Percentiles rank a stretch among this genome's conserved stretches.
phyloP scores from a whole-genome alignment of 73 alveolate genomes.

The Paramecium bursaria region DNA sequence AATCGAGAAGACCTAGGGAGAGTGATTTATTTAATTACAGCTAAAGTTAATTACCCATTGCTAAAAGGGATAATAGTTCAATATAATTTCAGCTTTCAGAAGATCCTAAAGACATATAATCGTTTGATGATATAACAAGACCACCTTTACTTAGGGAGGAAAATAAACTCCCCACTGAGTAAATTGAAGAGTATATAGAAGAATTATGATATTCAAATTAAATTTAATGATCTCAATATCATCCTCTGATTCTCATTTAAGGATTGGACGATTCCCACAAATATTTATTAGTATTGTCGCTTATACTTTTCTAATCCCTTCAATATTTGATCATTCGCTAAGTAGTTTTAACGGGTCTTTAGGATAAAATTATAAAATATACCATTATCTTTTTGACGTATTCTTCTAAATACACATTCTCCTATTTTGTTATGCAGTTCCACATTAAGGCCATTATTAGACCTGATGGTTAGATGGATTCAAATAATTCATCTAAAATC shows the following conservation, averaged over 20 bases:
- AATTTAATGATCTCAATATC: no score
- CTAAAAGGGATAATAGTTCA: no score
- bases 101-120: neutral
- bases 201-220: neutral
- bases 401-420: neutral
- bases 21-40: conserved; percentile 50
- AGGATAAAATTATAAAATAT: neutral
- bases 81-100: no score
- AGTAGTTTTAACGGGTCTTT: neutral
- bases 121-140: neutral
- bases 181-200: no score
- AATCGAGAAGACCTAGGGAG: conserved; percentile 26
- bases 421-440: neutral
- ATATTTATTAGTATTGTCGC: no score
- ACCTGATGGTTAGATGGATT: neutral
- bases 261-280: neutral
- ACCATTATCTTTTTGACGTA: no score
- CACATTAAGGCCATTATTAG: neutral
- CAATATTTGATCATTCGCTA: neutral
- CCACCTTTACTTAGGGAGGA: neutral
- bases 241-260: neutral
- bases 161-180: neutral
- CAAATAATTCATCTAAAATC: neutral
- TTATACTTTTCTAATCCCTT: no score
- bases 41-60: neutral